Evolutionary conservation across 176 grass and related monocot species (phyloP).

Genomic region (Ampelocalamus luodianensis): DNA sequence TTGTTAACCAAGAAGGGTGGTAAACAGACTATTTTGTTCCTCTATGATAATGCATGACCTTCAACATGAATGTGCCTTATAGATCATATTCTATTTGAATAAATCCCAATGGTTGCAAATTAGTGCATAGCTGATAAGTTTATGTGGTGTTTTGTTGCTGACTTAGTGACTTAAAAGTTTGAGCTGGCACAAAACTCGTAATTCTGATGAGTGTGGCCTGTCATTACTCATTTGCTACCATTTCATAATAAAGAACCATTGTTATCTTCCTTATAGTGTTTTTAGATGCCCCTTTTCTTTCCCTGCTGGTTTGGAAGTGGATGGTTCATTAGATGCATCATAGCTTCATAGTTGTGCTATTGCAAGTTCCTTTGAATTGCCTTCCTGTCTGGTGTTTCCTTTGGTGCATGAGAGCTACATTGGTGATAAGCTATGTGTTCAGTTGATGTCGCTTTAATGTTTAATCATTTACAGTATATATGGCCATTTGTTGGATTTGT

Average conservation of each 20-base stretch:
- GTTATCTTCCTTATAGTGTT: too few relatives aligned
- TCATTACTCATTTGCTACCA: neutral
- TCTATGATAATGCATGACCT: neutral
- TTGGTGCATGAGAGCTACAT: too few relatives aligned
- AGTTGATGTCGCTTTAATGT: too few relatives aligned
- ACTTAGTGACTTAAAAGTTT: conserved; percentile 2
- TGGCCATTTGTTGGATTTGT: too few relatives aligned
- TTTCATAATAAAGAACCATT: neutral
- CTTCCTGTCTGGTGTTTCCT: too few relatives aligned
- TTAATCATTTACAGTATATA: too few relatives aligned
- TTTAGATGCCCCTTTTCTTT: too few relatives aligned
- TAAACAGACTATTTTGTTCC: neutral
- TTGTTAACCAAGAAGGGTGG: neutral
- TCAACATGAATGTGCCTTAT: neutral
- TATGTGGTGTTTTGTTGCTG: neutral
- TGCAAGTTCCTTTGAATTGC: too few relatives aligned
- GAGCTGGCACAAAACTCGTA: neutral
- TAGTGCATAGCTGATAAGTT: neutral
- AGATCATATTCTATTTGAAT: neutral
- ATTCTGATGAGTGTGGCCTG: neutral
- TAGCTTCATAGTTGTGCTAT: too few relatives aligned
- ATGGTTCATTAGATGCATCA: too few relatives aligned
- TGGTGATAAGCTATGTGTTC: too few relatives aligned
- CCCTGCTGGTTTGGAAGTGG: too few relatives aligned
- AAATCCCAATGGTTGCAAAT: neutral